A percentile compares a stretch with the other conserved stretches of the same genome.
Conservation (phyloP, 2,329 filamentous ascomycete species). For the Exophiala aquamarina region DNA sequence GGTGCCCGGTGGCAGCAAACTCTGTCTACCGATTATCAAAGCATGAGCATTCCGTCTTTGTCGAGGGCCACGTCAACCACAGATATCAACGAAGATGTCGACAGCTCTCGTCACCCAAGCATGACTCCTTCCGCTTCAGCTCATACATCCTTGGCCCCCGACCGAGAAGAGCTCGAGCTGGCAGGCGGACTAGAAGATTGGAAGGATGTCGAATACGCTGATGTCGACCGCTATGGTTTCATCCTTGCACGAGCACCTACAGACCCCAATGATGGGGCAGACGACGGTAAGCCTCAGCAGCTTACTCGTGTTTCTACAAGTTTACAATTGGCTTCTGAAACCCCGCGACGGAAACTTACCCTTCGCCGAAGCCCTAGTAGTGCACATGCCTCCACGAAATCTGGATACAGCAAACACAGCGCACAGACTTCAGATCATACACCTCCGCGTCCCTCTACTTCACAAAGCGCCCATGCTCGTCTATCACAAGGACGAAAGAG, state of each 20-base stretch:
- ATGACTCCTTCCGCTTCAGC: slow-evolving; percentile 12
- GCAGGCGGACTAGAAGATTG: slow-evolving; percentile 67
- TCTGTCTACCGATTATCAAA: slow-evolving; percentile 28
- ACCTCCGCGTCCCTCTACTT: slow-evolving; percentile 25
- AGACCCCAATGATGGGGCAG: slow-evolving; percentile 8
- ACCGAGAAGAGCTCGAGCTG: slow-evolving; percentile 55
- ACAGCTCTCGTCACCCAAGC: slow-evolving; percentile 12
- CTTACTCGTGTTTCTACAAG: slow-evolving; percentile 62
- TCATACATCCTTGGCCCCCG: slow-evolving; percentile 7
- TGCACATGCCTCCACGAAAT: slow-evolving; percentile 41
- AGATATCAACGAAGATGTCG: slow-evolving; percentile 20
- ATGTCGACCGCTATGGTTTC: slow-evolving; percentile 67
- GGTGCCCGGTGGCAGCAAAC: slow-evolving; percentile 42
- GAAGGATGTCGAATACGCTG: slow-evolving; percentile 58
- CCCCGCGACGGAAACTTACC: slow-evolving; percentile 54
- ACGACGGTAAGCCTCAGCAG: slow-evolving; percentile 35
- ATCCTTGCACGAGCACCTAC: slow-evolving; percentile 42
- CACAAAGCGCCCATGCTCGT: slow-evolving; percentile 45
- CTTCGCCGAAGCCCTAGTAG: slow-evolving; percentile 52
- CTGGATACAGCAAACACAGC: slow-evolving; percentile 34
- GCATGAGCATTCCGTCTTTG: slow-evolving; percentile 32
- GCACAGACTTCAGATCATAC: slow-evolving; percentile 37
- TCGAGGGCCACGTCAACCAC: slow-evolving; percentile 31
- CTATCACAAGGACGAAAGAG: slow-evolving; percentile 35
- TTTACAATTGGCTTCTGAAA: slow-evolving; percentile 56